Base-by-base conservation (phyloP, 257 asterid species). In the Solanum neorickii region DNA sequence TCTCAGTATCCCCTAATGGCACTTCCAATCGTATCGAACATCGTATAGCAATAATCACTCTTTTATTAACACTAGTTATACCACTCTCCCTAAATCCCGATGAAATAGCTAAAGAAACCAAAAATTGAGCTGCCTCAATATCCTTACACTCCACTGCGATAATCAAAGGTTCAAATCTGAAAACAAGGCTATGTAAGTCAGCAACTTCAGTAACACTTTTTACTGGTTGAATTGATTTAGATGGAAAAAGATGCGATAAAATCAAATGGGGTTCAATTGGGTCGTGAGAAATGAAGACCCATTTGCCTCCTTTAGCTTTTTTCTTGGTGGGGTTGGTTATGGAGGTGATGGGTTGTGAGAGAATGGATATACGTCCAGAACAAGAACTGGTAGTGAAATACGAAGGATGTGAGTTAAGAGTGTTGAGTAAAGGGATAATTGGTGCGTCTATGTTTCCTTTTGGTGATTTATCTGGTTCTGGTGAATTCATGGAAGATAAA, bases 381-480 rank as follows among this genome's bases (percentile, higher is more conserved):
- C 99, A 97, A 56, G 99, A 97, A 90, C 98, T 94, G 88, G 99
- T 97, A 86, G 99, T 97, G 97, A 96, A 97, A 93, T 91, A 97
- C 15, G 95, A 93, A 27, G 95, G 92, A 85, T 97, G 97, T 75
- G 96, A 93, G 90, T 95, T 97, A 89, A 97, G 88, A 52, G 94
- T 86, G 80, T 88, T 82, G 86, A 97, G 87, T 62, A 97, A 94
- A 60, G 96, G 94, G 90, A 97, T 91, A 5, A 97, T 95, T 37
- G 99, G 98, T 11, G 89, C 78, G 92, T 97, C 99, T 5, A 97
- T 68, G 87, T 70, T 90, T 85, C 99, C 99, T 89, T 97, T 97
- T 1, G 99, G 99, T 20, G 99, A 97, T 56, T 95, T 94, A 86
- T 97, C 99, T 11, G 98, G 94, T 76, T 92, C 96, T 74, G 94